Base-by-base conservation (phyloP, 306 rosid species). In the Cucurbita argyrosperma region DNA sequence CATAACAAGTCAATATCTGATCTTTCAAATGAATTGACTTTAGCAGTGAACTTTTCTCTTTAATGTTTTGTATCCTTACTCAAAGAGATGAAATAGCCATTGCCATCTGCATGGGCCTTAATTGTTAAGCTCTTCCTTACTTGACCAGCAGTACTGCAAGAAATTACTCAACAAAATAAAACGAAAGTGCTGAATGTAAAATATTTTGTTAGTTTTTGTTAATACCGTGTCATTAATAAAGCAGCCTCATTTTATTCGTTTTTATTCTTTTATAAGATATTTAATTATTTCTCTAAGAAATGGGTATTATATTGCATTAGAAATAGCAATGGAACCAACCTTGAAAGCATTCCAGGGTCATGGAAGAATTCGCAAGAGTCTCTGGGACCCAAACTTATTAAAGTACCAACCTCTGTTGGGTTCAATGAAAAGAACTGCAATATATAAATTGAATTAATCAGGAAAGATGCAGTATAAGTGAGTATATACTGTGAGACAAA, bases 301-400 rank as follows among this genome's bases (percentile, higher is more conserved):
- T 46, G 73, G 40, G 15, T 21, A 43, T 6, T 21, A 40, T 7
- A 21, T 68, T 45, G 73, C 47, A 47, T 18, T 7, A 12, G 1
- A 68, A 67, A 55, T 23, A 68, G 40, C 40, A 45, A 66, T n/a
- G 80, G 83, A 84, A 72, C 77, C 21, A 64, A 90, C 98, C 97
- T 93, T 70, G 93, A 84, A 79, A 77, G 66, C 91, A 93, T 90
- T 46, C 94, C 86, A 68, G 98, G 98, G 64, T 93, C 98, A 70
- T 90, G 98, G 77, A 90, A 90, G 75, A 93, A 85, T 82, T 93
- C 98, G 78, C 94, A 89, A n/a, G 96, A 85, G 76, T 89, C 98
- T 52, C 78, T 80, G 71, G 90, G 80, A 54, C 94, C 96, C 86
- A 90, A 80, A 83, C 87, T 83, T 78, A 93, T 87, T 82, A 93